Conservation (phyloP, 2,329 filamentous ascomycete species). For the Lecanicillium sp. region DNA sequence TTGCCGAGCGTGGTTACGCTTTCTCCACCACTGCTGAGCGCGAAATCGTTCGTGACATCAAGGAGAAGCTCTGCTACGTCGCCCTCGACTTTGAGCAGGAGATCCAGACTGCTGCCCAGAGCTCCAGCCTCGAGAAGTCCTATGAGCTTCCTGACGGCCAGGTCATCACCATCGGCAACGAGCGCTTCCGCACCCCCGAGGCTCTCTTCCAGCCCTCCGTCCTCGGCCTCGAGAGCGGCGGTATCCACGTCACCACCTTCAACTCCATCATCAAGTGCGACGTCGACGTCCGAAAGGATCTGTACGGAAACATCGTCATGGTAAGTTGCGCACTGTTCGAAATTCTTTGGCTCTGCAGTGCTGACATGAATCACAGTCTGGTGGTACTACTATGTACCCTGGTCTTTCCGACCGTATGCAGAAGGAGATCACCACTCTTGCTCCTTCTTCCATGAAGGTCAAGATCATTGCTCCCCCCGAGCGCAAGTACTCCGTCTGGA, state of each 20-base stretch:
- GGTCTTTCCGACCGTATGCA: conserved; percentile 99
- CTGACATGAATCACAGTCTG: conserved; percentile 59
- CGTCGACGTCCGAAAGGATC: conserved; percentile 99
- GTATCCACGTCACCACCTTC: conserved; percentile 99
- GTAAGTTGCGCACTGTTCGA: conserved; percentile 50
- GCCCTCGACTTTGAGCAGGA: conserved; percentile 99
- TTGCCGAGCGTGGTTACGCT: conserved; percentile 97
- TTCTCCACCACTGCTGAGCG: conserved; percentile 99
- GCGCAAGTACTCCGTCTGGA: conserved; percentile 99
- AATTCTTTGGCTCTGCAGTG: background rate
- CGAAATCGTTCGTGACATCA: conserved; percentile 99
- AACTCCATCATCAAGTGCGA: conserved; percentile 99
- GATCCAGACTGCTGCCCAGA: conserved; percentile 99
- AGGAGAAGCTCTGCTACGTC: conserved; percentile 99
- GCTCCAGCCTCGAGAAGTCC: conserved; percentile 98
- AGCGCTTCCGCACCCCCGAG: conserved; percentile 99
- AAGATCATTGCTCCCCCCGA: conserved; percentile 99
- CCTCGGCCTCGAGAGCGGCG: conserved; percentile 94
- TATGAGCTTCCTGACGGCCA: conserved; percentile 99
- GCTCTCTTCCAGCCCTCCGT: conserved; percentile 99
- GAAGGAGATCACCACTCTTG: conserved; percentile 99
- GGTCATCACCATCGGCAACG: conserved; percentile 99
- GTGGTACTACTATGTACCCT: conserved; percentile 99
- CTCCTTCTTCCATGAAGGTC: conserved; percentile 99
- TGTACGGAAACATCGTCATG: conserved; percentile 99